These are phyloP conservation scores for Trichosanthes truncata DNA, from an alignment of 306 rosid species.

Conservation along the genomic window DNA sequence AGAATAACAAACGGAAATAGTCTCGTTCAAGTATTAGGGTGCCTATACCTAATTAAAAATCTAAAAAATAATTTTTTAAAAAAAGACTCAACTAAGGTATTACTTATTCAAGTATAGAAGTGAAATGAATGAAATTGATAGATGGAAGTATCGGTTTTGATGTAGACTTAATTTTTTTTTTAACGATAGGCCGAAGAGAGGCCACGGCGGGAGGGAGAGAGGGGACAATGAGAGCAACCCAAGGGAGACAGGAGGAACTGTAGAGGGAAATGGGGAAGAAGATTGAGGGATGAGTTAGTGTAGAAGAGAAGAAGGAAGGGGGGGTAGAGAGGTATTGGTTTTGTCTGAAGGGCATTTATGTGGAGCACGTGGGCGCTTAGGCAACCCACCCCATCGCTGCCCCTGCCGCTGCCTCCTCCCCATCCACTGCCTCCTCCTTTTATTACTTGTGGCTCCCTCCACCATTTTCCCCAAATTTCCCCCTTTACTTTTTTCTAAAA, in stretches of 20 bases:
- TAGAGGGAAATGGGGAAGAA: background rate
- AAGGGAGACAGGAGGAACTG: background rate
- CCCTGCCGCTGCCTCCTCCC: no score
- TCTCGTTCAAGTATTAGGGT: no score
- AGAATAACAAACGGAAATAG: no score
- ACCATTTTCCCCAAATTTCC: background rate
- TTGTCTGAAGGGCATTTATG: slow-evolving; percentile 1
- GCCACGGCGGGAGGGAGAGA: background rate
- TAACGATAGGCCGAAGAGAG: no score
- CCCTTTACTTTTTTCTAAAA: background rate
- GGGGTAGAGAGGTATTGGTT: background rate
- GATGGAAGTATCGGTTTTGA: no score
- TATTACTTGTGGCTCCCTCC: background rate
- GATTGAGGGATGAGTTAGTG: background rate
- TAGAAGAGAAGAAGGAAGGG: background rate
- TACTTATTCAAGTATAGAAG: no score
- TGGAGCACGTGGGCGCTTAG: slow-evolving; percentile 1
- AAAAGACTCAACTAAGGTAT: no score
- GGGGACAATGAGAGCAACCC: background rate
- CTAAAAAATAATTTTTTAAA: no score
- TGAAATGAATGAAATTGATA: background rate
- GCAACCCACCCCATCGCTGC: background rate
- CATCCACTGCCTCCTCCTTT: background rate
- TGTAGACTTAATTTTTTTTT: no score
- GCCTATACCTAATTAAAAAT: no score